Evolutionary conservation across 331 rosid genomes (phyloP).

Genomic region (Saraca asoca): DNA sequence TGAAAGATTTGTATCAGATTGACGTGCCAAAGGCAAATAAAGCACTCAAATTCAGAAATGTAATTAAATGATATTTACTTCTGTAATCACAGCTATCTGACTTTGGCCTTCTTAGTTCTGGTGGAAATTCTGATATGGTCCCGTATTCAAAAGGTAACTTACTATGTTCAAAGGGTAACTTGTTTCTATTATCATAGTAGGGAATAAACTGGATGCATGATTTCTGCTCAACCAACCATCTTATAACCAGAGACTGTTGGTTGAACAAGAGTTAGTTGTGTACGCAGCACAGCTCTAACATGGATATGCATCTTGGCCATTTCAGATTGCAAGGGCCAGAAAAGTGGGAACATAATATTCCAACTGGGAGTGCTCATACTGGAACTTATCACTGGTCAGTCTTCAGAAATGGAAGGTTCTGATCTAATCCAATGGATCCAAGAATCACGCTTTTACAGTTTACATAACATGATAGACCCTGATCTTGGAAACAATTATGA

Average conservation of each 20-base stretch:
- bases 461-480: conserved; percentile 89
- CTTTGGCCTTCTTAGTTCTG: conserved; percentile 53
- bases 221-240: too few species aligned
- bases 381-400: conserved; percentile 84
- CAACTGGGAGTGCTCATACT: conserved; percentile 86
- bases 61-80: conserved; percentile 17
- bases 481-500: conserved; percentile 76
- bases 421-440: conserved; percentile 84
- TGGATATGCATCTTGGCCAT: conserved; percentile 12
- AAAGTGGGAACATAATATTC: conserved; percentile 60
- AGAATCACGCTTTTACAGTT: conserved; percentile 61
- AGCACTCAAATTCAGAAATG: conserved; percentile 8
- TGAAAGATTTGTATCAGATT: background rate
- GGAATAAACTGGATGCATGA: too few species aligned
- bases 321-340: conserved; percentile 62
- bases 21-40: conserved; percentile 23
- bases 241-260: too few species aligned
- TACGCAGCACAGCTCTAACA: background rate
- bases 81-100: conserved; percentile 71
- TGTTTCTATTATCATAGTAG: too few species aligned
- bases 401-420: conserved; percentile 67
- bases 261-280: too few species aligned
- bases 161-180: conserved; percentile 2
- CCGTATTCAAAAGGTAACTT: conserved; percentile 63
- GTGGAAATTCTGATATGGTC: conserved; percentile 37